Evolutionary conservation across 75 land plant genomes (phyloP).

Genomic region (Larix kaempferi): DNA sequence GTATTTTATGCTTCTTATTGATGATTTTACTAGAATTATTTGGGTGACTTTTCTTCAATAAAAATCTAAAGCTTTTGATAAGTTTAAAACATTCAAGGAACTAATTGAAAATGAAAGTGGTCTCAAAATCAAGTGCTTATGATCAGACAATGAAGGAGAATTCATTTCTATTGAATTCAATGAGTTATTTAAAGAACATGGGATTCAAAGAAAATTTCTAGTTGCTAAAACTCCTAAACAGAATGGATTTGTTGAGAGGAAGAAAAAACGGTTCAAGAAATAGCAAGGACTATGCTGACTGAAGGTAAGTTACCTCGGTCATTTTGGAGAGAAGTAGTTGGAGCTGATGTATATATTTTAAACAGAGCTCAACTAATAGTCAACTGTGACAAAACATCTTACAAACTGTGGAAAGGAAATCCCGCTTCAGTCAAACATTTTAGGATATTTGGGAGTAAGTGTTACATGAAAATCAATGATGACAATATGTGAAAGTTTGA

Average conservation of each 20-base stretch:
- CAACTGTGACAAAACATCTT: too few species aligned
- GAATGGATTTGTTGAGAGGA: background rate
- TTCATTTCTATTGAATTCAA: background rate
- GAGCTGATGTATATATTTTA: background rate
- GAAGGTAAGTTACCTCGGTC: background rate
- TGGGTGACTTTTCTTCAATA: background rate
- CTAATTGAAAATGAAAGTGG: too few species aligned
- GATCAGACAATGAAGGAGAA: background rate
- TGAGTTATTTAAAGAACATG: too few species aligned
- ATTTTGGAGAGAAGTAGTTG: background rate
- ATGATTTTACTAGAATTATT: background rate
- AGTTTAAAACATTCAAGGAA: background rate
- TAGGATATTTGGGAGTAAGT: background rate
- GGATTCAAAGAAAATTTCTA: background rate
- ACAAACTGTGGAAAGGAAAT: background rate
- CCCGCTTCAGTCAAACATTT: background rate
- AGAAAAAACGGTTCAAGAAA: background rate
- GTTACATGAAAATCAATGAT: background rate
- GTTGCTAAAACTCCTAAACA: background rate
- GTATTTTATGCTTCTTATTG: constrained; percentile 3
- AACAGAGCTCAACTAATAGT: too few species aligned
- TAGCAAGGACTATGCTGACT: background rate
- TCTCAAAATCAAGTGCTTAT: too few species aligned
- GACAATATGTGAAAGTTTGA: too few species aligned
- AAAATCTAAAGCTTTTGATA: background rate